Evolutionary conservation across 371 early-diverging fungal genomes (phyloP).

Genomic region (Lichtheimia hyalospora): DNA sequence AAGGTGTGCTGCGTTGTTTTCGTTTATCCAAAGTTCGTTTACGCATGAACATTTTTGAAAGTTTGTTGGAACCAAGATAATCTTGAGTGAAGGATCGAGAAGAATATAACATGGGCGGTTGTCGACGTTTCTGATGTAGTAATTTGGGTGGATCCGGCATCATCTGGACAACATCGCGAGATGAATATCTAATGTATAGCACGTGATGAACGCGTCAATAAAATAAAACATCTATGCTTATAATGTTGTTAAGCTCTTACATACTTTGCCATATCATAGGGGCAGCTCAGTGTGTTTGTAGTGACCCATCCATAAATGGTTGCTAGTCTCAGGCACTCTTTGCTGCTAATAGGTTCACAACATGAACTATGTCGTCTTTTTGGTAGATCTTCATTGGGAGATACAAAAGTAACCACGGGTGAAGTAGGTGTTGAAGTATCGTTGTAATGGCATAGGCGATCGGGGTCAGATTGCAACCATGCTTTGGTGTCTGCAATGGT

Average conservation of each 20-base stretch:
- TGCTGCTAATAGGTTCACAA: constrained; percentile 35
- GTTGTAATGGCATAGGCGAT: constrained; percentile 9
- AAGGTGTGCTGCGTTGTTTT: not conserved
- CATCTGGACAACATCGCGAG: no score
- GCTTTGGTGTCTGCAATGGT: not conserved
- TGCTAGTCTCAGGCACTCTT: constrained; percentile 49
- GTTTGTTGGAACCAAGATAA: constrained; percentile 17
- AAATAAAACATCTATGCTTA: no score
- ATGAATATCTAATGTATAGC: no score
- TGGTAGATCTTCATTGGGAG: not conserved
- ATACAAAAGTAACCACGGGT: constrained; percentile 20
- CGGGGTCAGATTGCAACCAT: not conserved
- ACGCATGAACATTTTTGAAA: constrained; percentile 30
- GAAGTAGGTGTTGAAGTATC: constrained; percentile 15
- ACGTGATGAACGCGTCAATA: no score
- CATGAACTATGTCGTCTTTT: constrained; percentile 52
- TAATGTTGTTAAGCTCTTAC: no score
- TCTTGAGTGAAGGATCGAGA: constrained; percentile 21
- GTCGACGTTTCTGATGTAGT: not conserved
- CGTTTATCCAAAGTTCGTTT: no score
- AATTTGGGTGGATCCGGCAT: no score
- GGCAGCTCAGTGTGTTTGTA: not conserved
- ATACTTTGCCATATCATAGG: not conserved
- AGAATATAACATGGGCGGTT: constrained; percentile 10
- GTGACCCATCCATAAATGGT: constrained; percentile 62